A percentile compares a stretch with the other conserved stretches of the same genome.
Evolutionary conservation across 768 basidiomycete species (phyloP).

Genomic region (Lactarius psammicola): DNA sequence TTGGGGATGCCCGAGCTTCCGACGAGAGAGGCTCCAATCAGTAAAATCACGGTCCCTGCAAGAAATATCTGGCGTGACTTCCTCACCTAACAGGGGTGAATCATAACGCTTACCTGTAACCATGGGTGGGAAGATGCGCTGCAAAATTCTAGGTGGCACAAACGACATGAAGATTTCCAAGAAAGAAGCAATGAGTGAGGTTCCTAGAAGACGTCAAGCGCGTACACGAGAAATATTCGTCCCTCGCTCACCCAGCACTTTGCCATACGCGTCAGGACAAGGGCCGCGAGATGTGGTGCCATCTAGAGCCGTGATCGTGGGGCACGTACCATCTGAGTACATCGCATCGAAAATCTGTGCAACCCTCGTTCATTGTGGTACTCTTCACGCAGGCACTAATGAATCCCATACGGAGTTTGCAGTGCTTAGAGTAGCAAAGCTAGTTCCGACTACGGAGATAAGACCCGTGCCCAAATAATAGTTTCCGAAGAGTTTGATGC

Average conservation of each 20-base stretch:
- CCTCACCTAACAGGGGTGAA: neutral
- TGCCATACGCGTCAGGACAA: constrained; percentile 82
- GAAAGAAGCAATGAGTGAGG: constrained; percentile 74
- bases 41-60: constrained; percentile 69
- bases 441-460: constrained; percentile 78
- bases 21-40: constrained; percentile 78
- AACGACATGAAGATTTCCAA: constrained; percentile 80
- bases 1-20: constrained; percentile 71
- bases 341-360: constrained; percentile 69
- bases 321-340: constrained; percentile 79
- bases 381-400: neutral
- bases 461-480: constrained; percentile 81
- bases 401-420: constrained; percentile 54
- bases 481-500: constrained; percentile 54
- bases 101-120: constrained; percentile 53
- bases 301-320: constrained; percentile 52
- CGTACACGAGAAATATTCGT: neutral
- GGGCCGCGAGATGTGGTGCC: constrained; percentile 57
- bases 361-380: neutral
- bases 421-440: constrained; percentile 75
- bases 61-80: neutral
- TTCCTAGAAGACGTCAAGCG: constrained; percentile 44
- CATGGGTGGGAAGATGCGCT: constrained; percentile 74
- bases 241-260: constrained; percentile 55
- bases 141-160: constrained; percentile 59